Conservation (phyloP, 1,284 basidiomycete genomes). For the Inonotus hispidus region DNA sequence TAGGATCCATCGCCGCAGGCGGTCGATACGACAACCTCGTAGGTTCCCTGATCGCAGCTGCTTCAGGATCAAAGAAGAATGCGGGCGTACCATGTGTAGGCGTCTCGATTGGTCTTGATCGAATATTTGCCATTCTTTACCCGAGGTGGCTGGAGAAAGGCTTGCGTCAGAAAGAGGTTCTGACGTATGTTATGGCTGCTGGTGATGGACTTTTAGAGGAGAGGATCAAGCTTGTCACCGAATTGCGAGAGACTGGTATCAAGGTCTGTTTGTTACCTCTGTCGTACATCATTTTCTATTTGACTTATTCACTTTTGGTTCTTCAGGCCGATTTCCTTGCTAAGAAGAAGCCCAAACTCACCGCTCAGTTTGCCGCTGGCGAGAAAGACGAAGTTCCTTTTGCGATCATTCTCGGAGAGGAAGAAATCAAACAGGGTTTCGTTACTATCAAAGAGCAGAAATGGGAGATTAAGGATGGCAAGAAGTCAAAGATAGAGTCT, state of each 20-base stretch:
- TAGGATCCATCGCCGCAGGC: conserved; percentile 96
- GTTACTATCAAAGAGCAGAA: conserved; percentile 92
- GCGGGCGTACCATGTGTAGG: conserved; percentile 86
- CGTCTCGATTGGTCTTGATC: conserved; percentile 89
- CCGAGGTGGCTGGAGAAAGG: conserved; percentile 76
- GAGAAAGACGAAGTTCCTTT: conserved; percentile 91
- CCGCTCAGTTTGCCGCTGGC: conserved; percentile 84
- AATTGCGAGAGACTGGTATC: conserved; percentile 85
- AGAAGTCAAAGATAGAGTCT: conserved; percentile 66
- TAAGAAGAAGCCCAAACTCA: conserved; percentile 88
- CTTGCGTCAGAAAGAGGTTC: conserved; percentile 85
- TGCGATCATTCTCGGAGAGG: conserved; percentile 84
- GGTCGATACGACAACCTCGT: conserved; percentile 98
- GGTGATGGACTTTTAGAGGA: conserved; percentile 89
- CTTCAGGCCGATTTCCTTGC: conserved; percentile 86
- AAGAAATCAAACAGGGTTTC: conserved; percentile 78
- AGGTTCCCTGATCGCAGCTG: conserved; percentile 83
- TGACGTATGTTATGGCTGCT: conserved; percentile 91
- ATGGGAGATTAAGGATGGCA: conserved; percentile 72
- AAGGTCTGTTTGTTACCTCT: conserved; percentile 51
- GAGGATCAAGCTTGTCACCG: conserved; percentile 77
- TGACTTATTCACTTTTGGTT: neutral
- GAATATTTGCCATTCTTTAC: conserved; percentile 94
- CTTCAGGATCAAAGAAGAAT: conserved; percentile 67
- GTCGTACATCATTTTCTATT: neutral